phyloP scores from a whole-genome alignment of 2,329 filamentous ascomycete genomes.

The Clonostachys byssicola region DNA sequence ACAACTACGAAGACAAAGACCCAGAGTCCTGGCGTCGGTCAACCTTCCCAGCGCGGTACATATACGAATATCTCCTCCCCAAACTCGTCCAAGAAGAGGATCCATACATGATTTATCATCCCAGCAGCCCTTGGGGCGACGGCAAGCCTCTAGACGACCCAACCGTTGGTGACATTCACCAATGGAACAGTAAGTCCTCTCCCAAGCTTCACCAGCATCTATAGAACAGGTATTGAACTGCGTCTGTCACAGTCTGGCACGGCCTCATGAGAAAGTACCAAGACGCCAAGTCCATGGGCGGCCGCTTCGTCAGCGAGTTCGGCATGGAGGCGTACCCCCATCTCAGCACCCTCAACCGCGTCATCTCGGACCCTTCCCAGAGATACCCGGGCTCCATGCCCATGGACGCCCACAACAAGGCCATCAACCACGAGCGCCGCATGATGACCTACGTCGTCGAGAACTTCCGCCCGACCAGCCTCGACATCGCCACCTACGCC shows the following conservation, averaged over 20 bases:
- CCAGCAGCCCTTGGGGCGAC: constrained; percentile 69
- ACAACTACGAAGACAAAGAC: constrained; percentile 69
- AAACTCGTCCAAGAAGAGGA: constrained; percentile 58
- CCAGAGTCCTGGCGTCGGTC: constrained; percentile 71
- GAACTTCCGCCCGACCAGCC: constrained; percentile 53
- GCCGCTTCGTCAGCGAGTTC: constrained; percentile 78
- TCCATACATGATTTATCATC: constrained; percentile 65
- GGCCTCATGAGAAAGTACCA: constrained; percentile 69
- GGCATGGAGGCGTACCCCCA: constrained; percentile 71
- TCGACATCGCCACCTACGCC: constrained; percentile 68
- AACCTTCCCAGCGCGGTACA: constrained; percentile 70
- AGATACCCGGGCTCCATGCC: constrained; percentile 64
- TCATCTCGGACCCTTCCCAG: constrained; percentile 49
- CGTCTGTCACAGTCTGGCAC: constrained; percentile 58
- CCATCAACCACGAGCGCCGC: constrained; percentile 69
- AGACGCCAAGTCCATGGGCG: constrained; percentile 64
- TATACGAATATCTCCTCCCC: constrained; percentile 71
- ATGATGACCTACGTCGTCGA: constrained; percentile 73
- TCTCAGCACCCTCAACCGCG: constrained; percentile 63
- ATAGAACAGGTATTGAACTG: background rate
- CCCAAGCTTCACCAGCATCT: background rate
- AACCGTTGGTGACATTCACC: constrained; percentile 74
- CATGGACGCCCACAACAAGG: constrained; percentile 81
- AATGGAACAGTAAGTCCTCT: constrained; percentile 48
- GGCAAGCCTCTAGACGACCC: constrained; percentile 52